Base-by-base conservation (phyloP, 148 eudicot genomes). In the Rhododendron kiyosumense region DNA sequence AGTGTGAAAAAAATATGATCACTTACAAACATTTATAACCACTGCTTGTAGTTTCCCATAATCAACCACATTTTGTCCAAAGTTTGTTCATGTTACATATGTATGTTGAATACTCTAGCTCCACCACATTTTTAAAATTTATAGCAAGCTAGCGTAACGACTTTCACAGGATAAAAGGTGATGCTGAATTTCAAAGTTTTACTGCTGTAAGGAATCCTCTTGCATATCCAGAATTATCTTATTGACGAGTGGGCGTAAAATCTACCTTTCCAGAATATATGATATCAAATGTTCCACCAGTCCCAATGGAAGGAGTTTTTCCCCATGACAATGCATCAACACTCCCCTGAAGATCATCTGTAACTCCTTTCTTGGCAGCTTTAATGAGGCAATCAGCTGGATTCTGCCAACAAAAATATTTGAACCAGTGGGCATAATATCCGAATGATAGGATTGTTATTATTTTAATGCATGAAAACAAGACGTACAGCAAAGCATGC, bases 321-420 rank as follows among this genome's bases (percentile, higher is more conserved):
- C 99, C 99, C 99, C 99, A 97, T 43, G 98, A 88, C 87, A 97
- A 90, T 41, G 94, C 91, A 54, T 95, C 99, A 4, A 97, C 83
- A 85, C 91, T 93, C 77, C 99, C 99, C 85, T 92, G 93, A 51
- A 97, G 95, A 78, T 88, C 88, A 87, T 97, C 99, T 18, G 75
- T 51, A 54, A 89, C 90, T 85, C 93, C 97, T 73, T 84, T 84
- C 89, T 97, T 97, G 63, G 98, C 98, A 88, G 99, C 97, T 86
- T 92, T 94, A 63, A 92, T 89, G 82, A 97, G 91, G 86, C 93
- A 90, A 86, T 90, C 92, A 48, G 94, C 95, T 36, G 99, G 94
- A 88, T 89, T 95, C 99, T 97, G 96, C 75, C 87, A 63, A 85
- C 80, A 67, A 74, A 84, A 49, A 54, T 28, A 26, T 46, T 48